Evolutionary conservation across 495 filamentous ascomycete species (phyloP).

Genomic region (Talaromyces stipitatus): DNA sequence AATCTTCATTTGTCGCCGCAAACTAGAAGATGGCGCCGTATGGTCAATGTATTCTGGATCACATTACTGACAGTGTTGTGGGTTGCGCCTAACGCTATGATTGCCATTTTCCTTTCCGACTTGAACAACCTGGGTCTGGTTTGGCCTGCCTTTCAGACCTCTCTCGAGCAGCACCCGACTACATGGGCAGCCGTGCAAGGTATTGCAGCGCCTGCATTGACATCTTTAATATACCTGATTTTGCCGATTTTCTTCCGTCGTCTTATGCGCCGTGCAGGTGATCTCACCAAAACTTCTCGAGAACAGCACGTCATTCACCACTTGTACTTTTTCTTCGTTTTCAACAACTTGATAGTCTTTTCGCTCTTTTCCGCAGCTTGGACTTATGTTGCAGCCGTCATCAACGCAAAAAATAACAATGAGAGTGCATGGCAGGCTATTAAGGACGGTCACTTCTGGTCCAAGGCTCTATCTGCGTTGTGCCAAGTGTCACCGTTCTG

Average conservation of each 20-base stretch:
- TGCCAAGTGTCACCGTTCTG: slow-evolving; percentile 83
- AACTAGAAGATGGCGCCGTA: slow-evolving; percentile 58
- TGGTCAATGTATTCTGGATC: slow-evolving; percentile 81
- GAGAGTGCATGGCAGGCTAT: slow-evolving; percentile 62
- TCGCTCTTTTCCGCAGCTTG: slow-evolving; percentile 79
- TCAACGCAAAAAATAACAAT: slow-evolving; percentile 44
- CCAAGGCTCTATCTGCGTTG: slow-evolving; percentile 56
- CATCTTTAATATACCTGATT: slow-evolving; percentile 79
- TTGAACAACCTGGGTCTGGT: slow-evolving; percentile 69
- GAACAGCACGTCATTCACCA: slow-evolving; percentile 90
- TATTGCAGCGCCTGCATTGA: slow-evolving; percentile 85
- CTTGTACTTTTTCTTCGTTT: slow-evolving; percentile 92
- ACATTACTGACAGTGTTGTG: slow-evolving; percentile 74
- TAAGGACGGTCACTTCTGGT: slow-evolving; percentile 50
- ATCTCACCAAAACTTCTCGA: slow-evolving; percentile 82
- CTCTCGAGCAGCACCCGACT: slow-evolving; percentile 50
- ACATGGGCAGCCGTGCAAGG: slow-evolving; percentile 88
- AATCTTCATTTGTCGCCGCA: slow-evolving; percentile 68
- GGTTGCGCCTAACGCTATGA: slow-evolving; percentile 91
- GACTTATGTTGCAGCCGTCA: slow-evolving; percentile 58
- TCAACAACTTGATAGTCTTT: slow-evolving; percentile 95
- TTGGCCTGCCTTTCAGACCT: slow-evolving; percentile 67
- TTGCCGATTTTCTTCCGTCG: slow-evolving; percentile 88
- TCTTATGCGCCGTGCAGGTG: slow-evolving; percentile 69
- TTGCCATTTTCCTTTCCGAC: slow-evolving; percentile 87